A percentile compares a stretch with the other conserved stretches of the same genome.
phyloP scores from a whole-genome alignment of 1,139 yeast species.

The Suhomyces taliae region DNA sequence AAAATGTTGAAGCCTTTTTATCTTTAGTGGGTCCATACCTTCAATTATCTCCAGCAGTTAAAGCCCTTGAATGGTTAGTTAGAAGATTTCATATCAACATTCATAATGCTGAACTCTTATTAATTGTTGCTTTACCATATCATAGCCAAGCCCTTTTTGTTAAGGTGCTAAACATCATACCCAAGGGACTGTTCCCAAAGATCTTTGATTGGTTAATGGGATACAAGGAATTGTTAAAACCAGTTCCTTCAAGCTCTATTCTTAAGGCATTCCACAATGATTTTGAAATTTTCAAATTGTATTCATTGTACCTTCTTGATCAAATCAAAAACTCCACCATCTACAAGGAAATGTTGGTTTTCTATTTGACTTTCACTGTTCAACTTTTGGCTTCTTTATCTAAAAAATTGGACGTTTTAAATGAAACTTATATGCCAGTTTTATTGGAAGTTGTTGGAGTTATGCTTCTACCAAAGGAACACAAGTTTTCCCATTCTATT shows the following conservation, averaged over 20 bases:
- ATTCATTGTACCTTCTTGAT: conserved; percentile 57
- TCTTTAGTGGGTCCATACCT: conserved; percentile 74
- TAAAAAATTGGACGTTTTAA: conserved; percentile 29
- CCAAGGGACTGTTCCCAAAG: conserved; percentile 64
- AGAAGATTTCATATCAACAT: conserved; percentile 88
- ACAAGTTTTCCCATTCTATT: conserved; percentile 28
- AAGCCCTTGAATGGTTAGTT: conserved; percentile 92
- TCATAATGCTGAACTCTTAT: conserved; percentile 69
- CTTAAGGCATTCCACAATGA: conserved; percentile 72
- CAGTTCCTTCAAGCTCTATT: conserved; percentile 69
- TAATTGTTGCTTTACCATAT: conserved; percentile 76
- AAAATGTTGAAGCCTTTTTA: conserved; percentile 72
- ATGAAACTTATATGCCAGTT: conserved; percentile 45
- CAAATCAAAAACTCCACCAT: conserved; percentile 54
- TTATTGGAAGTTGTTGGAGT: conserved; percentile 59
- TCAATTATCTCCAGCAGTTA: conserved; percentile 70
- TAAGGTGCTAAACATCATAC: conserved; percentile 70
- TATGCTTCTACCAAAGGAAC: conserved; percentile 38
- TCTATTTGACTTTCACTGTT: conserved; percentile 74
- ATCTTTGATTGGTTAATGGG: conserved; percentile 71
- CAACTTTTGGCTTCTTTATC: conserved; percentile 49
- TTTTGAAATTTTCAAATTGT: conserved; percentile 62
- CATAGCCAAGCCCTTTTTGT: conserved; percentile 71
- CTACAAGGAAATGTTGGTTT: conserved; percentile 74
- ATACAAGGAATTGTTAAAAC: conserved; percentile 62